Conservation (phyloP, 176 grass and related monocot genomes). For the Puya raimondii region DNA sequence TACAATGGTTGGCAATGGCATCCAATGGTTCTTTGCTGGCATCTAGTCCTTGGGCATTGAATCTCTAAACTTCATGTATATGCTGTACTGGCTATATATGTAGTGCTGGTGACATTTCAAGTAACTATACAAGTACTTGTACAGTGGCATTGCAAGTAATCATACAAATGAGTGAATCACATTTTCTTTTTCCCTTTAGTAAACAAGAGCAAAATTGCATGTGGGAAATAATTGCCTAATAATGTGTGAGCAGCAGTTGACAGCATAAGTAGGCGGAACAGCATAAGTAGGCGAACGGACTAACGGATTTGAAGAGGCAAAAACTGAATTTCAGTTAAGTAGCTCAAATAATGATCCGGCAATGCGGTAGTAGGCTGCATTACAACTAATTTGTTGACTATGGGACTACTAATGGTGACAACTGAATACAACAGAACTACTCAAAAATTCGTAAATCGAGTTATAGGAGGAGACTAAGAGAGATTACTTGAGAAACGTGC, state of each 20-base stretch:
- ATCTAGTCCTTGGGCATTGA: too few relatives aligned
- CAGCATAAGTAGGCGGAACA: too few relatives aligned
- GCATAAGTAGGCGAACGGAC: not conserved
- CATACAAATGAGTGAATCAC: too few relatives aligned
- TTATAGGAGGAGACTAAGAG: not conserved
- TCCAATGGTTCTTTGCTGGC: too few relatives aligned
- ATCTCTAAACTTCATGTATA: too few relatives aligned
- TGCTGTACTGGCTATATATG: too few relatives aligned
- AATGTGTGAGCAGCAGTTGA: not conserved
- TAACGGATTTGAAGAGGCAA: not conserved
- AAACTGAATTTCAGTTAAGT: not conserved
- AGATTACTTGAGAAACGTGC: conserved; percentile 74
- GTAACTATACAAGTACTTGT: too few relatives aligned
- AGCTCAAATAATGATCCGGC: not conserved
- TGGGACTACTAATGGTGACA: not conserved
- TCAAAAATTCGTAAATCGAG: not conserved
- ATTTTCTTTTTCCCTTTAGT: too few relatives aligned
- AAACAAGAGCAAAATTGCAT: not conserved
- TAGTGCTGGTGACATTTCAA: too few relatives aligned
- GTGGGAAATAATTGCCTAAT: not conserved
- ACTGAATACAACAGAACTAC: not conserved
- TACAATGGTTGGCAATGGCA: not conserved
- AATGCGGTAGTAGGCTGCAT: not conserved
- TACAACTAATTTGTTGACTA: not conserved
- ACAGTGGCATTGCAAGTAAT: too few relatives aligned